Conservation (phyloP, 202 grass and related monocot genomes). For the Hordeum pubiflorum region DNA sequence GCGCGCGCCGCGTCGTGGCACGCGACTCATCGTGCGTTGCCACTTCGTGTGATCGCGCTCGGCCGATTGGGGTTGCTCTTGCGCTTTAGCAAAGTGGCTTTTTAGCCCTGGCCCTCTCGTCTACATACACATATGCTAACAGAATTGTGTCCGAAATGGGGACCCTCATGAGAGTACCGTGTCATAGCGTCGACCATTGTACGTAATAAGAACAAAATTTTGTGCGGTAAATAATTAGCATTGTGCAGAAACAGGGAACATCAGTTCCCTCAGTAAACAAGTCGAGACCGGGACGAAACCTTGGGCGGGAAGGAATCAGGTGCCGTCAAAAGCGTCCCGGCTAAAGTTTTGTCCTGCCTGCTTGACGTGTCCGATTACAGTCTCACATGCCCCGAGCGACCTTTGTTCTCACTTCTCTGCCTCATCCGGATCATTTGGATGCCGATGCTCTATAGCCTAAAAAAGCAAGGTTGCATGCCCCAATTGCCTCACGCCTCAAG, state of each 20-base stretch:
- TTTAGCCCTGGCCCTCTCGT: no score
- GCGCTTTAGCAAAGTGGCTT: neutral
- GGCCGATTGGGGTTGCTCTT: neutral
- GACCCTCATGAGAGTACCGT: no score
- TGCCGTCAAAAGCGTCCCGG: slow-evolving; percentile 1
- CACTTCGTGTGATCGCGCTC: neutral
- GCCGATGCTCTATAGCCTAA: neutral
- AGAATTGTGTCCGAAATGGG: no score
- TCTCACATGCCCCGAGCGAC: neutral
- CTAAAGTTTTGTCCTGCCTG: neutral
- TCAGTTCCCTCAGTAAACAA: neutral
- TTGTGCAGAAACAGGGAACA: neutral
- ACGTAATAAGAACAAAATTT: no score
- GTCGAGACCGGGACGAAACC: neutral
- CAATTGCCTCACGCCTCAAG: neutral
- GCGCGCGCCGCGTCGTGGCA: slow-evolving; percentile 28
- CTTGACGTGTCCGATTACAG: neutral
- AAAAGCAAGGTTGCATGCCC: neutral
- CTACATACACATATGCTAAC: no score
- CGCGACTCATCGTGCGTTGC: neutral
- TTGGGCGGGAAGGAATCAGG: slow-evolving; percentile 21
- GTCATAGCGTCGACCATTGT: no score
- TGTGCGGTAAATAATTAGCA: no score
- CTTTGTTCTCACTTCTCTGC: neutral
- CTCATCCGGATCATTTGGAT: neutral